Evolutionary conservation across 2,329 filamentous ascomycete genomes (phyloP), one percentile per base, ranked within the genome.

Genomic region (Pseudonectria buxi): DNA sequence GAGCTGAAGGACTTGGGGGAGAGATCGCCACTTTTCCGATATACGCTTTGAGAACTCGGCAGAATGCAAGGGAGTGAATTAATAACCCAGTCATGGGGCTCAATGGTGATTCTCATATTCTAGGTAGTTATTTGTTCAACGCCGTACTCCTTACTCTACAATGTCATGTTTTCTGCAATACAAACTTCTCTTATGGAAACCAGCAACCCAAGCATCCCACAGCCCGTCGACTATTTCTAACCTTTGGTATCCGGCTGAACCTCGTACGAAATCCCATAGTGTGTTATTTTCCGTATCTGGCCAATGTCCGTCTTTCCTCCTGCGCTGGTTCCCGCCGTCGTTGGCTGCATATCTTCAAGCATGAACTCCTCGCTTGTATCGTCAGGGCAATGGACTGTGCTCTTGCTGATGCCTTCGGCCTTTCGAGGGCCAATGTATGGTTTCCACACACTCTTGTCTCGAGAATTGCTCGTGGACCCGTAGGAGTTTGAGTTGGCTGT

Each of bases 291-390:
- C 10, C 58, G 47, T 36, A 64, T 61, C 10, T 50, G 49, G 18
- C 51, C 43, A 7, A 35, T 37, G 3, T 18, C 49, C 37, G 24
- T 51, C 40, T 5, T 41, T 30, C 22, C 37, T 33, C 22, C 39
- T 35, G 28, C 28, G 18, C 26, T 22, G 28, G 15, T 34, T 39
- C 30, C 36, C 28, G 14, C 37, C 30, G 22, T 39, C 28, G 18
- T 22, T 22, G 18, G 18, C 18, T 48, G 28, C 10, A 54, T 28
- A 2, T 47, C 37, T 4, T 55, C 47, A 12, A 64, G 25, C 22
- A 63, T 59, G 22, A 55, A 56, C 37, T 64, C 58, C 36, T 62
- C 57, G 31, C 61, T 63, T 6, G 45, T 47, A 11, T 55, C 54
- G 10, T 55, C 50, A 6, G 38, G 43, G 14, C 46, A 41, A 4